phyloP scores from a whole-genome alignment of 2,329 filamentous ascomycete genomes.

The Fusarium napiforme region DNA sequence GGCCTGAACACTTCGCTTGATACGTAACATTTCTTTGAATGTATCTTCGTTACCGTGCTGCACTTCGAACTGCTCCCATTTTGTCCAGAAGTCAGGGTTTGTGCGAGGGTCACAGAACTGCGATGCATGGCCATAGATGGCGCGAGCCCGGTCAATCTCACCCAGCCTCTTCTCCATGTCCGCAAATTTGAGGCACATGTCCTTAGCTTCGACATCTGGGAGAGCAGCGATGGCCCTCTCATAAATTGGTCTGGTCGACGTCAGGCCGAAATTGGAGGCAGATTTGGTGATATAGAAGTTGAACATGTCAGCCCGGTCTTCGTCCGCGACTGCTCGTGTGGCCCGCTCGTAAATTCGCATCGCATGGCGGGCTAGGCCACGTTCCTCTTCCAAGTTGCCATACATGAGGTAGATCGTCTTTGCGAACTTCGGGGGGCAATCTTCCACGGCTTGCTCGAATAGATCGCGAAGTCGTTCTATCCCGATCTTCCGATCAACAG shows the following conservation, averaged over 20 bases:
- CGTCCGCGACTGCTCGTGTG: slow-evolving; percentile 92
- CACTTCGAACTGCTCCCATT: slow-evolving; percentile 97
- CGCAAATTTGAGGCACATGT: slow-evolving; percentile 99
- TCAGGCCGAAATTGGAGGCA: slow-evolving; percentile 95
- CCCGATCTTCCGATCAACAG: slow-evolving; percentile 93
- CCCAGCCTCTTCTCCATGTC: slow-evolving; percentile 94
- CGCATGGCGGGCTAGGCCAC: slow-evolving; percentile 91
- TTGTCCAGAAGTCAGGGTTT: slow-evolving; percentile 90
- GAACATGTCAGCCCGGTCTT: slow-evolving; percentile 97
- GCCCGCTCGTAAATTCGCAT: slow-evolving; percentile 99
- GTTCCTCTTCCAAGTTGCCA: slow-evolving; percentile 94
- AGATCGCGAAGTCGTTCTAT: slow-evolving; percentile 94
- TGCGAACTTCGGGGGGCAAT: slow-evolving; percentile 93
- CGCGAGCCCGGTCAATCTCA: slow-evolving; percentile 92
- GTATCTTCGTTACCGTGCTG: slow-evolving; percentile 99
- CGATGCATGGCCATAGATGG: slow-evolving; percentile 95
- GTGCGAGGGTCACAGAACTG: slow-evolving; percentile 97
- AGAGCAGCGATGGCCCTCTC: slow-evolving; percentile 94
- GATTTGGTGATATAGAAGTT: slow-evolving; percentile 99
- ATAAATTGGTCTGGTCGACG: slow-evolving; percentile 94
- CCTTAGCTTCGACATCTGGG: slow-evolving; percentile 90
- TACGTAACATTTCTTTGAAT: slow-evolving; percentile 98
- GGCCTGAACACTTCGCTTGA: slow-evolving; percentile 96
- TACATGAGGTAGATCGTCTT: slow-evolving; percentile 99
- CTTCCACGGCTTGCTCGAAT: slow-evolving; percentile 96